phyloP scores from a whole-genome alignment of 345 rosid species.

The Jatropha curcas region DNA sequence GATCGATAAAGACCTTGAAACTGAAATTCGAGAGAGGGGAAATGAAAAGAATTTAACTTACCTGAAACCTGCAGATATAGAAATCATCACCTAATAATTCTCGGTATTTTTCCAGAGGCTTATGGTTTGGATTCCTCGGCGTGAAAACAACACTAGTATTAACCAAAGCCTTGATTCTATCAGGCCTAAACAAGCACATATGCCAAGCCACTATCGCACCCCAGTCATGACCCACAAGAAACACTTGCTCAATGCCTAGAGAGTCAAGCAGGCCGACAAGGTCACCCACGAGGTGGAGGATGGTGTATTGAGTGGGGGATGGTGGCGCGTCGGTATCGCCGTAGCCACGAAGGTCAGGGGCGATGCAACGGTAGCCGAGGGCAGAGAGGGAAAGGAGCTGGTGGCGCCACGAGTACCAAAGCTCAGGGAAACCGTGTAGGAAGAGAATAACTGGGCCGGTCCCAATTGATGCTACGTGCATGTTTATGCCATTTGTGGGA shows the following conservation, averaged over 20 bases:
- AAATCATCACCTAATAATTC: slow-evolving; percentile 63
- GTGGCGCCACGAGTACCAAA: slow-evolving; percentile 82
- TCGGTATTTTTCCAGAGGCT: slow-evolving; percentile 44
- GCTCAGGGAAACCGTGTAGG: slow-evolving; percentile 74
- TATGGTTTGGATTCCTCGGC: slow-evolving; percentile 52
- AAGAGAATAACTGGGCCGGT: slow-evolving; percentile 58
- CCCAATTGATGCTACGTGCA: slow-evolving; percentile 67
- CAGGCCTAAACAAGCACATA: slow-evolving; percentile 61
- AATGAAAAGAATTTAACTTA: neutral
- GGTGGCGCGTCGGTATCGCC: slow-evolving; percentile 73
- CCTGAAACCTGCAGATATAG: slow-evolving; percentile 83
- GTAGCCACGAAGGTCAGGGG: slow-evolving; percentile 78
- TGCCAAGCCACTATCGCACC: slow-evolving; percentile 69
- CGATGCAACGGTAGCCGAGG: slow-evolving; percentile 62
- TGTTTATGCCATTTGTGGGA: slow-evolving; percentile 58
- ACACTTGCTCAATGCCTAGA: slow-evolving; percentile 30
- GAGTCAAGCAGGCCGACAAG: slow-evolving; percentile 50
- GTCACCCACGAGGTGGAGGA: slow-evolving; percentile 50
- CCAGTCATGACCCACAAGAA: slow-evolving; percentile 83
- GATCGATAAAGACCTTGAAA: neutral
- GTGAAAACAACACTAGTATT: slow-evolving; percentile 48
- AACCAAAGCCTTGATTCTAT: slow-evolving; percentile 65
- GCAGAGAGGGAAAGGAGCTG: slow-evolving; percentile 63
- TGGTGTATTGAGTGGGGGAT: slow-evolving; percentile 41
- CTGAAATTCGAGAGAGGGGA: neutral